Evolutionary conservation across 495 filamentous ascomycete genomes (phyloP), one percentile per base, ranked within the genome.

Genomic region (Hypoxylon trugodes): DNA sequence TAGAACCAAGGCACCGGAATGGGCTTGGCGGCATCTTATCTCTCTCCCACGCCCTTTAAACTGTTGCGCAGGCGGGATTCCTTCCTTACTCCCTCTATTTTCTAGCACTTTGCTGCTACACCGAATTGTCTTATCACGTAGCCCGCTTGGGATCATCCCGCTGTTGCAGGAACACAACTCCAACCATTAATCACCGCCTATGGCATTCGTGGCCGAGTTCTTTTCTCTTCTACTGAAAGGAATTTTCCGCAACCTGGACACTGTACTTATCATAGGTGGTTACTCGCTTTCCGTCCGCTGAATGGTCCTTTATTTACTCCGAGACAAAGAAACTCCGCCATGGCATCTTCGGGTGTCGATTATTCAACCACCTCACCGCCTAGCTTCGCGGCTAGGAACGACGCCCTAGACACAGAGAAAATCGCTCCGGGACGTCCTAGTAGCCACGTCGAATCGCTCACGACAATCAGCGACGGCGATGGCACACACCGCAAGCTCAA

Each of bases 401-500:
- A 35, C 28, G 42, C 26, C 15, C 15, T 33, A n/a, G 55, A 58
- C 18, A 37, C 59, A 4, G 66, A 69, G 43, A 62, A 73, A 40
- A 32, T 6, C 1, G 36, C 26, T 4, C 57, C 53, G 4, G 64
- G 51, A 19, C 57, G 51, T 0, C 47, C 6, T 15, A 48, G 22
- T 9, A 65, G 66, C 50, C 49, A 40, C 8, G 58, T 64, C 38
- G 71, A 67, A 21, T 61, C 66, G 16, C 42, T 71, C 25, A 54
- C 64, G 2, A 59, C 57, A 24, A 41, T 68, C 9, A 37, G 22
- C 15, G 64, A 61, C 1, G 59, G 50, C 40, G 71, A 73, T 36
- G 62, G 61, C 28, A 73, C 71, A 1, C 75, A 82, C 51, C 77
- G 81, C 15, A 73, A 49, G 21, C 74, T 83, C 28, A 81, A 81